These are phyloP conservation scores for Huntiella abstrusa DNA, from an alignment of 2,329 filamentous ascomycete species.

Conservation along the genomic window DNA sequence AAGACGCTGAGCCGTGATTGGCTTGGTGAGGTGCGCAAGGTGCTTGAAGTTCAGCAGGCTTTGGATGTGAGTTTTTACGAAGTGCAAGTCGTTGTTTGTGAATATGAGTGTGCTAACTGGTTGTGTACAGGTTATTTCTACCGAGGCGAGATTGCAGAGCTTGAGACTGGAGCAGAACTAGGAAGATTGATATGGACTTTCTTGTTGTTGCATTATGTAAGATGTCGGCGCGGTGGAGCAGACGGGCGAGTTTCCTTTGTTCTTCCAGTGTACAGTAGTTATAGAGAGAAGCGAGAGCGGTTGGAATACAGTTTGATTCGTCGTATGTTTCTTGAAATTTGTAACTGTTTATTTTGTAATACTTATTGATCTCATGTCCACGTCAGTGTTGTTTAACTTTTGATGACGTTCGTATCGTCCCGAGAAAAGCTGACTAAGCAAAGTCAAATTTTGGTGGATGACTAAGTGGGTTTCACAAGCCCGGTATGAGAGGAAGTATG, in stretches of 20 bases:
- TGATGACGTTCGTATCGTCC: no score
- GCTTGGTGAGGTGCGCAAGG: conserved; percentile 75
- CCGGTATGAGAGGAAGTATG: no score
- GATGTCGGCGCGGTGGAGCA: background rate
- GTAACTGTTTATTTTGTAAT: background rate
- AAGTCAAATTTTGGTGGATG: no score
- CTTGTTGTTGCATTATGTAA: background rate
- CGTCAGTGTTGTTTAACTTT: no score
- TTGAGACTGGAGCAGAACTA: conserved; percentile 21
- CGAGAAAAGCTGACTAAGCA: no score
- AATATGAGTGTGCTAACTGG: conserved; percentile 14
- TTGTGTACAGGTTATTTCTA: conserved; percentile 55
- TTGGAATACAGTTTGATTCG: no score
- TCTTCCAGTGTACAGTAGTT: conserved; percentile 11
- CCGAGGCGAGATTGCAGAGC: conserved; percentile 77
- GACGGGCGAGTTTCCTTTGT: conserved; percentile 3
- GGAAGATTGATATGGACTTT: background rate
- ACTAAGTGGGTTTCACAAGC: no score
- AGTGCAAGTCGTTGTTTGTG: background rate
- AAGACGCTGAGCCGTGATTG: conserved; percentile 90
- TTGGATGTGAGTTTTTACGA: conserved; percentile 53
- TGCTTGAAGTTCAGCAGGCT: conserved; percentile 88
- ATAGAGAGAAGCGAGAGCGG: conserved; percentile 5
- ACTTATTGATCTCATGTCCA: background rate
- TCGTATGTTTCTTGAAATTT: background rate